Percentiles rank a stretch among this genome's conserved stretches.
phyloP scores from a whole-genome alignment of 2,329 filamentous ascomycete species.

The Aspergillus melleus region DNA sequence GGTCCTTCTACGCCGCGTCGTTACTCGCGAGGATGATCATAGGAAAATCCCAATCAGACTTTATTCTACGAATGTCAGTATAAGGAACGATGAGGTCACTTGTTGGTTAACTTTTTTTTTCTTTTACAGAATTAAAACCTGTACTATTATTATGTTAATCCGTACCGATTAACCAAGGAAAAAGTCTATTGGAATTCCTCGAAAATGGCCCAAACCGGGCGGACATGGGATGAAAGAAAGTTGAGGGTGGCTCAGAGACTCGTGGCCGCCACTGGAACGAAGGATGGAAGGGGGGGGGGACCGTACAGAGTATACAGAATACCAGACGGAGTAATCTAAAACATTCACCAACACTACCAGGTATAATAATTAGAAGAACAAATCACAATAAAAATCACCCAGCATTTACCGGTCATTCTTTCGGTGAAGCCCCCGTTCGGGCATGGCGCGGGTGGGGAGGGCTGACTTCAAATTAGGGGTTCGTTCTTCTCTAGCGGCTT shows the following conservation, averaged over 20 bases:
- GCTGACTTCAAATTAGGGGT: slow-evolving; percentile 12
- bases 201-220: neutral
- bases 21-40: neutral
- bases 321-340: too few relatives aligned
- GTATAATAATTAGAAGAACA: neutral
- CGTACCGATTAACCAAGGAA: too few relatives aligned
- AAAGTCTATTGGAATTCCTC: too few relatives aligned
- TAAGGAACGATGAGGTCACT: slow-evolving; percentile 1
- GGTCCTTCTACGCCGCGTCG: neutral
- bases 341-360: neutral
- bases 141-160: too few relatives aligned
- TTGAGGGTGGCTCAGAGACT: slow-evolving; percentile 19
- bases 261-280: slow-evolving; percentile 26
- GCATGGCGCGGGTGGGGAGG: slow-evolving; percentile 5
- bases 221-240: slow-evolving; percentile 13
- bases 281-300: neutral
- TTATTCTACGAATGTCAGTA: neutral
- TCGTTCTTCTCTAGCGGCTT: slow-evolving; percentile 7
- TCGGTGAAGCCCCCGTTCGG: slow-evolving; percentile 9
- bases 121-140: neutral
- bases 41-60: neutral
- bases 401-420: neutral
- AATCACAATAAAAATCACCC: too few relatives aligned
- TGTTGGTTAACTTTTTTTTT: neutral
- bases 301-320: too few relatives aligned